Conservation (phyloP, 306 rosid genomes). For the Ammopiptanthus mongolicus region DNA sequence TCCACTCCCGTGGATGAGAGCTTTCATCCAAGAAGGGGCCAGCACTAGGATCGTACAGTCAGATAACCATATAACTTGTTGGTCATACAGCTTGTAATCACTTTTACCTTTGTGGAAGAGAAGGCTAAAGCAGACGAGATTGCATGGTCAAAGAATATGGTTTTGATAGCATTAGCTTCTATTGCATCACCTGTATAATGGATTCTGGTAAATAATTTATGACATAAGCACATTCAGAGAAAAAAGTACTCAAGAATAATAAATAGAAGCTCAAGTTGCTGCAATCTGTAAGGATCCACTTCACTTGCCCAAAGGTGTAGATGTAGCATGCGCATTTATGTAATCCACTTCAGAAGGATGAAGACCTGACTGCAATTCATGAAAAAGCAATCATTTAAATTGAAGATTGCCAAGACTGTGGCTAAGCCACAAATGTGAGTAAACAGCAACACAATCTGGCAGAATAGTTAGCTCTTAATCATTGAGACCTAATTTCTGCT, state of each 20-base stretch:
- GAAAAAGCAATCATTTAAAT: constrained; percentile 9
- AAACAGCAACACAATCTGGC: neutral
- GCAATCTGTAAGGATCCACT: constrained; percentile 16
- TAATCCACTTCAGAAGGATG: constrained; percentile 74
- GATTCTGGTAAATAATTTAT: neutral
- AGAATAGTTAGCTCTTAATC: constrained; percentile 6
- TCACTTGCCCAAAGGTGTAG: constrained; percentile 74
- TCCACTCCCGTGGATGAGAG: neutral
- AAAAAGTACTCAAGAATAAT: constrained; percentile 5
- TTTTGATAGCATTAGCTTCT: constrained; percentile 87
- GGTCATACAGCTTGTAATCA: constrained; percentile 8
- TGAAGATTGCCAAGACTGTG: neutral
- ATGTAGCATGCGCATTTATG: constrained; percentile 91
- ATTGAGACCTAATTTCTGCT: neutral
- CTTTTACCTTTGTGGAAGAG: constrained; percentile 89
- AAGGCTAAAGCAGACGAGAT: constrained; percentile 64
- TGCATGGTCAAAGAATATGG: constrained; percentile 48
- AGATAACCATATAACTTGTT: constrained; percentile 3
- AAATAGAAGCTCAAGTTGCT: constrained; percentile 2
- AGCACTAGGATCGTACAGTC: neutral
- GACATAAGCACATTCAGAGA: neutral
- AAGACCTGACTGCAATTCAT: constrained; percentile 70
- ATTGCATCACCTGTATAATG: constrained; percentile 61
- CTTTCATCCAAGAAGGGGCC: neutral
- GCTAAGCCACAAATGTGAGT: constrained; percentile 9